Conservation (phyloP, 495 filamentous ascomycete species). For the Platismatia glauca region DNA sequence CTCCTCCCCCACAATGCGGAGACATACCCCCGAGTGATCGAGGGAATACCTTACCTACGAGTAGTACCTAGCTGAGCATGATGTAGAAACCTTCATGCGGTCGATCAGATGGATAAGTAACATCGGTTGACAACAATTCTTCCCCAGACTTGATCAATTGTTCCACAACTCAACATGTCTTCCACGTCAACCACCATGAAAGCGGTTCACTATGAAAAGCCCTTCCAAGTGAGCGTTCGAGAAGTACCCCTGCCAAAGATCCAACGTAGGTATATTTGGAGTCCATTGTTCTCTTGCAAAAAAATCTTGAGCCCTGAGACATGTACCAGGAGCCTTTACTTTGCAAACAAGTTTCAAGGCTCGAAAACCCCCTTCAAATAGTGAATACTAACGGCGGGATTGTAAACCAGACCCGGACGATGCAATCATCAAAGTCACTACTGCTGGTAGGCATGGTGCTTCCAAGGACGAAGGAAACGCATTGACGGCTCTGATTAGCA, state of each 20-base stretch:
- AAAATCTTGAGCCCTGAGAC: no score
- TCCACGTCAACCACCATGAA: conserved; percentile 36
- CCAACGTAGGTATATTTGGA: no score
- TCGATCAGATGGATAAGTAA: not conserved
- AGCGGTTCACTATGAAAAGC: conserved; percentile 47
- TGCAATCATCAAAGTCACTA: conserved; percentile 49
- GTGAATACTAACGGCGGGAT: no score
- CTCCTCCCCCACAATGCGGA: conserved; percentile 12
- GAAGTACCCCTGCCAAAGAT: conserved; percentile 43
- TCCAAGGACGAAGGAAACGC: not conserved
- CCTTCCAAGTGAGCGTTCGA: conserved; percentile 42
- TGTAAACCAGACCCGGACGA: conserved; percentile 49
- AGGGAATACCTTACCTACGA: no score
- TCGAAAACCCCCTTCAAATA: no score
- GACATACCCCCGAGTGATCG: no score
- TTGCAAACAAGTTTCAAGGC: no score
- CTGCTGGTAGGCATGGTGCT: conserved; percentile 28
- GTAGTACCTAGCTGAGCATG: not conserved
- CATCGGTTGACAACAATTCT: not conserved
- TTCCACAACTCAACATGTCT: conserved; percentile 12
- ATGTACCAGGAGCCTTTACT: no score
- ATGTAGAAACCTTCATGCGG: not conserved
- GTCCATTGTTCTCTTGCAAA: no score
- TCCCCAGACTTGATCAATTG: not conserved
- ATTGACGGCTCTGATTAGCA: conserved; percentile 25